These are phyloP conservation scores for Cubamyces sp. DNA, from an alignment of 768 basidiomycete species.

Conservation along the genomic window DNA sequence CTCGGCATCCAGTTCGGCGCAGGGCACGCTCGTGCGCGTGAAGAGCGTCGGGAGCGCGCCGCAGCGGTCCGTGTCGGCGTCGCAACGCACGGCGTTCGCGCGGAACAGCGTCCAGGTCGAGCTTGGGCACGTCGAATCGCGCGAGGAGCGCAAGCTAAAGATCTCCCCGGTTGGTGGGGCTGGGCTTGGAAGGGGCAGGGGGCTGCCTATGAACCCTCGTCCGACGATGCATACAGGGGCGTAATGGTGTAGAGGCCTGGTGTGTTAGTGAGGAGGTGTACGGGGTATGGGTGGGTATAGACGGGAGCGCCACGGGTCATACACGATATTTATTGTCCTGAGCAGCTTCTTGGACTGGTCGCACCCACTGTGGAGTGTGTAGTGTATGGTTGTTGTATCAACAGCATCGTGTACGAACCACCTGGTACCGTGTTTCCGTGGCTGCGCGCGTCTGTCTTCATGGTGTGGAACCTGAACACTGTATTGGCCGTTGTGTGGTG, in stretches of 20 bases:
- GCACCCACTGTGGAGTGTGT: neutral
- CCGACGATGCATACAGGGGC: too few species aligned
- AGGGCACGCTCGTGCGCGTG: constrained; percentile 17
- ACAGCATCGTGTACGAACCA: constrained; percentile 9
- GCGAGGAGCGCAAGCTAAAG: neutral
- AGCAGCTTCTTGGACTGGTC: neutral
- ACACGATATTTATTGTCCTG: too few species aligned
- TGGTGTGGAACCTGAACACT: too few species aligned
- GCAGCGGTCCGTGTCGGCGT: constrained; percentile 22
- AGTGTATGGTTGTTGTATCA: constrained; percentile 17
- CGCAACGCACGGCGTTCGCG: constrained; percentile 17
- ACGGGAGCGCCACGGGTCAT: too few species aligned
- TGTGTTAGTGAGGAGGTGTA: too few species aligned
- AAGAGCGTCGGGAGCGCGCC: constrained; percentile 28
- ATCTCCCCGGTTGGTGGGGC: neutral
- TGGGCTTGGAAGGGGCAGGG: neutral
- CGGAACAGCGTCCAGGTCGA: constrained; percentile 28
- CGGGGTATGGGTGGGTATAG: too few species aligned
- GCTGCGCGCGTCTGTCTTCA: neutral
- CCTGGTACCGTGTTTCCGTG: neutral
- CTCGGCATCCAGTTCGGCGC: neutral
- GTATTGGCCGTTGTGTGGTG: too few species aligned
- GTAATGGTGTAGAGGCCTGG: too few species aligned
- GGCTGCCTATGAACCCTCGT: neutral
- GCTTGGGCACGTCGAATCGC: constrained; percentile 12